Conservation (phyloP, 2,329 filamentous ascomycete species). For the Passalora sequoiae region DNA sequence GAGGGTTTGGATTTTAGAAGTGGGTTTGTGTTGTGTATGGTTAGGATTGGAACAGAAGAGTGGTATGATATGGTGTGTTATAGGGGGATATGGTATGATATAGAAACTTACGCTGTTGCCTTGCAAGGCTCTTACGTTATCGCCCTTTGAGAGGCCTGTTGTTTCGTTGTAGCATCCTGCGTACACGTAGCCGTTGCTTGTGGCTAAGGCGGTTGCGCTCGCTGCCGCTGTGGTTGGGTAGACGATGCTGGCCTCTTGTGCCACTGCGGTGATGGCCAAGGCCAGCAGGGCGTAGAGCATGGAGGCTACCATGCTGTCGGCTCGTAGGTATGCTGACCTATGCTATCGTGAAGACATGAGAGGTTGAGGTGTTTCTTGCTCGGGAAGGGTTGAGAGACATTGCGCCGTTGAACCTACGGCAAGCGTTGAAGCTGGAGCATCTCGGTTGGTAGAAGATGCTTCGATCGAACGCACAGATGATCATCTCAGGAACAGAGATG, state of each 20-base stretch:
- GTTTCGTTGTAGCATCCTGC: constrained; percentile 58
- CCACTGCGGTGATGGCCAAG: not conserved
- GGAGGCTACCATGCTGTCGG: not conserved
- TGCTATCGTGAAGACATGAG: not conserved
- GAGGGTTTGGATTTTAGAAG: not conserved
- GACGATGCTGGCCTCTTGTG: constrained; percentile 24
- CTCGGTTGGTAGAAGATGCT: too few species aligned
- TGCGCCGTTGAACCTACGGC: not conserved
- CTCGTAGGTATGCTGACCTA: not conserved
- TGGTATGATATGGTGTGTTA: not conserved
- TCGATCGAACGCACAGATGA: too few species aligned
- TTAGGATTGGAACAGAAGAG: too few species aligned
- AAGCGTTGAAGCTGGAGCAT: too few species aligned
- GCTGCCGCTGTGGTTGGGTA: constrained; percentile 27
- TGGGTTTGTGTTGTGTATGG: too few species aligned
- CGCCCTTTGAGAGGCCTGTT: constrained; percentile 35
- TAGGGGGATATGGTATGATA: not conserved
- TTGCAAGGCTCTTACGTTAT: constrained; percentile 44
- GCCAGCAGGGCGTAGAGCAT: not conserved
- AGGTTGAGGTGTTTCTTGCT: not conserved
- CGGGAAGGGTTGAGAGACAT: not conserved
- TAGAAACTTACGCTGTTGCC: constrained; percentile 38
- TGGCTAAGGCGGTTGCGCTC: constrained; percentile 21
- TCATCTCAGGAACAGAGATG: too few species aligned
- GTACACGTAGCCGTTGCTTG: constrained; percentile 43